phyloP scores from a whole-genome alignment of 306 rosid species.

The Rosa multiflora region DNA sequence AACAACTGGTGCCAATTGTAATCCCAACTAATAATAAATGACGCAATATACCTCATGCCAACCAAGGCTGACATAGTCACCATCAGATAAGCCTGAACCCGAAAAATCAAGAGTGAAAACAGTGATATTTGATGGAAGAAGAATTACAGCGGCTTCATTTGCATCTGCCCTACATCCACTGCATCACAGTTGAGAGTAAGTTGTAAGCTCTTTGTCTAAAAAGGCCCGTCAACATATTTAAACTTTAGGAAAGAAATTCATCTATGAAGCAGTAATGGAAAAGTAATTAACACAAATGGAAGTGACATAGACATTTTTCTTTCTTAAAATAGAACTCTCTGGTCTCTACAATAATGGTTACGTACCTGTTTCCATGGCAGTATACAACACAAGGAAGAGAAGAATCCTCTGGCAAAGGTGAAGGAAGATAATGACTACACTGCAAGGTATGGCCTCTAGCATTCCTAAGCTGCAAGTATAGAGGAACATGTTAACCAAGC shows the following conservation, averaged over 20 bases:
- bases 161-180: conserved; percentile 99
- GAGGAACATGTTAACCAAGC: conserved; percentile 26
- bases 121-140: conserved; percentile 94
- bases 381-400: conserved; percentile 94
- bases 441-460: conserved; percentile 71
- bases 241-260: conserved; percentile 14
- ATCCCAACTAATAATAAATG: conserved; percentile 14
- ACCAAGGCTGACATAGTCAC: conserved; percentile 97
- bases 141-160: conserved; percentile 88
- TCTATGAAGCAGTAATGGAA: conserved; percentile 7
- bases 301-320: conserved; percentile 16
- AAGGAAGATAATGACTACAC: conserved; percentile 93
- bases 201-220: conserved; percentile 5
- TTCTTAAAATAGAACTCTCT: conserved; percentile 1
- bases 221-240: conserved; percentile 10
- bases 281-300: conserved; percentile 3
- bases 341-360: conserved; percentile 14
- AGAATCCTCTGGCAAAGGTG: conserved; percentile 65
- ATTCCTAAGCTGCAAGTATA: conserved; percentile 78
- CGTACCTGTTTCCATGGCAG: conserved; percentile 98
- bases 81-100: conserved; percentile 96
- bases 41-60: conserved; percentile 87
- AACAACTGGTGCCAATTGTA: background rate
- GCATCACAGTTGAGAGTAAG: conserved; percentile 39
- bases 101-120: conserved; percentile 97